Base-by-base conservation (phyloP, 169 alveolate genomes). In the Cryptosporidium baileyi region DNA sequence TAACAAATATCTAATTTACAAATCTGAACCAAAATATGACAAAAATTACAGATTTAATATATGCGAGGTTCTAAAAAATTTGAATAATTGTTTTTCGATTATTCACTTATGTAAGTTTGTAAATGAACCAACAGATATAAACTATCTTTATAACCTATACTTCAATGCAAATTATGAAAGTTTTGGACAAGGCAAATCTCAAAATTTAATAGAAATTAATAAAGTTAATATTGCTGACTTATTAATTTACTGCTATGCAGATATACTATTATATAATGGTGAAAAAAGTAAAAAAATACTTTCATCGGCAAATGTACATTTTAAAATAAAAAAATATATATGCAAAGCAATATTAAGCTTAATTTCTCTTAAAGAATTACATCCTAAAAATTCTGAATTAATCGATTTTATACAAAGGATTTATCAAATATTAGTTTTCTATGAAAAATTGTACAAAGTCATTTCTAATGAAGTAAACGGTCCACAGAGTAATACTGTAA, bases 201-300 rank as follows among this genome's bases (percentile, higher is more conserved):
- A 17, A 17, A 17, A 57, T 57, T 15, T 17, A 19, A 57, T 57
- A 7, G n/a, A 57, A 15, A 17, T 30, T 57, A 57, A 17, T 15
- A 28, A 28, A 24, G 15, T 15, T 34, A 30, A 65, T 28, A 45
- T 44, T 13, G 22, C 49, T 28, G 81, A 65, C 30, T 26, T 65
- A 49, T 62, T 45, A 45, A 65, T 65, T 65, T 65, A 26, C 43
- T 13, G 63, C 32, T 51, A 41, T 26, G 24, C 63, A 22, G 81
- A 65, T 22, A 15, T 65, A 15, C 47, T 65, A 28, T 44, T 47
- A 45, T 32, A 22, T 15, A 65, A 47, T 65, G 60, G 81, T 17
- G 15, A 44, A 24, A 47, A 17, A 28, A 44, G 51, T 28, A 47
- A 19, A 65, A 22, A 44, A 24, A 65, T 65, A 2, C 43, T 65